These are phyloP conservation scores for Urochloa ruziziensis DNA, from an alignment of 176 grass and related monocot genomes.

Conservation along the genomic window DNA sequence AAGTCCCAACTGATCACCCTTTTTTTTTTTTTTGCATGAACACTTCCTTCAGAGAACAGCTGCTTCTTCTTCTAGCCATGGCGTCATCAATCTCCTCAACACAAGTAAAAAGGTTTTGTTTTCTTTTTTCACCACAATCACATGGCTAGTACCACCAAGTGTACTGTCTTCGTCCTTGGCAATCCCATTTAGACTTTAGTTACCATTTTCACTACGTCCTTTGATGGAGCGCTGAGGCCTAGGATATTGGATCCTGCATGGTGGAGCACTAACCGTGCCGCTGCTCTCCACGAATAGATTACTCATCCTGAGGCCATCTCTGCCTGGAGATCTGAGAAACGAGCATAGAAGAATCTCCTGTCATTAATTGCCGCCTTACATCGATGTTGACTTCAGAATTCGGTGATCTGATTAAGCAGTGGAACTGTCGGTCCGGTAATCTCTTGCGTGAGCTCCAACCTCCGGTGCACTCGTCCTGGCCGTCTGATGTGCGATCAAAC, in stretches of 20 bases:
- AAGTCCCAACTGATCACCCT: not conserved
- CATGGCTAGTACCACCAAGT: constrained; percentile 11
- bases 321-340: constrained; percentile 45
- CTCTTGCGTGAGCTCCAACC: not conserved
- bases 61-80: not conserved
- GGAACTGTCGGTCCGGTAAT: not conserved
- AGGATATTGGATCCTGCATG: constrained; percentile 35
- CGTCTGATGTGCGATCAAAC: not conserved
- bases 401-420: not conserved
- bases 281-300: constrained; percentile 29
- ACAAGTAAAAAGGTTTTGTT: not conserved
- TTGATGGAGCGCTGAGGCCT: constrained; percentile 3
- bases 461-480: not conserved
- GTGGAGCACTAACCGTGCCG: constrained; percentile 31
- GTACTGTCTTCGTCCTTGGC: not conserved
- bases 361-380: constrained; percentile 42
- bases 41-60: not conserved
- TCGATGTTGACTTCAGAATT: constrained; percentile 38
- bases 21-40: not conserved
- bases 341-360: constrained; percentile 24
- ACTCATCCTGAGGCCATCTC: constrained; percentile 20
- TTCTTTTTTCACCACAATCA: not conserved
- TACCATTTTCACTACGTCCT: constrained; percentile 1
- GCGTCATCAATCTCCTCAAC: not conserved
- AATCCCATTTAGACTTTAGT: constrained; percentile 31